Percentiles rank a stretch among this genome's conserved stretches.
These are phyloP conservation scores for Kodamaea plutei DNA, from an alignment of 1,139 yeast genomes.

Conservation along the genomic window DNA sequence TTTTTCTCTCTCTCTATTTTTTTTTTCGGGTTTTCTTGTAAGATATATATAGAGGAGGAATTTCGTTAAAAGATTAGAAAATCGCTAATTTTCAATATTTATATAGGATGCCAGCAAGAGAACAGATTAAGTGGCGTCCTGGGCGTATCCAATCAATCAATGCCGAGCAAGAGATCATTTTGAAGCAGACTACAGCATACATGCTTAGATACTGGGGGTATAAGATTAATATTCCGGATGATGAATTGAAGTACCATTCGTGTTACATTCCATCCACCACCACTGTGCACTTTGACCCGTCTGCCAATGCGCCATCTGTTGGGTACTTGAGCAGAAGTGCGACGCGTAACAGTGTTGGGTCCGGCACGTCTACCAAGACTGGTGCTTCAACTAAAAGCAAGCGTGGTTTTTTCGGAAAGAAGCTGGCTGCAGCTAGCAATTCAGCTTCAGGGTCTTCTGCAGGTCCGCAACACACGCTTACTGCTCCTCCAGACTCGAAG, in stretches of 20 bases:
- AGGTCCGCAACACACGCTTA: slow-evolving; percentile 1
- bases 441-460: slow-evolving; percentile 5
- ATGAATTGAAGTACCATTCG: slow-evolving; percentile 30
- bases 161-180: slow-evolving; percentile 56
- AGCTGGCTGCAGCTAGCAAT: slow-evolving; percentile 5
- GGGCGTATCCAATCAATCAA: slow-evolving; percentile 63
- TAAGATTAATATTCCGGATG: slow-evolving; percentile 39
- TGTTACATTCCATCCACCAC: slow-evolving; percentile 33
- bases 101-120: slow-evolving; percentile 11
- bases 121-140: slow-evolving; percentile 24
- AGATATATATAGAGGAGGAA: no score
- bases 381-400: slow-evolving; percentile 11
- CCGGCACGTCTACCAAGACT: slow-evolving; percentile 25
- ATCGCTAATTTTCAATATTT: background rate
- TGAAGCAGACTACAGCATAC: slow-evolving; percentile 77
- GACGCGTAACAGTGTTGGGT: slow-evolving; percentile 26
- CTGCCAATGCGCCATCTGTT: slow-evolving; percentile 14
- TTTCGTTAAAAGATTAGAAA: no score
- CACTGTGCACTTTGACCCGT: slow-evolving; percentile 13
- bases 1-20: no score
- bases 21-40: no score
- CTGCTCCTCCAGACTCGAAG: slow-evolving; percentile 17
- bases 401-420: slow-evolving; percentile 14
- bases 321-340: slow-evolving; percentile 25
- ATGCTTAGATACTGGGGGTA: slow-evolving; percentile 60